Evolutionary conservation across 2,329 filamentous ascomycete genomes (phyloP).

Genomic region (Phialophora verrucosa): DNA sequence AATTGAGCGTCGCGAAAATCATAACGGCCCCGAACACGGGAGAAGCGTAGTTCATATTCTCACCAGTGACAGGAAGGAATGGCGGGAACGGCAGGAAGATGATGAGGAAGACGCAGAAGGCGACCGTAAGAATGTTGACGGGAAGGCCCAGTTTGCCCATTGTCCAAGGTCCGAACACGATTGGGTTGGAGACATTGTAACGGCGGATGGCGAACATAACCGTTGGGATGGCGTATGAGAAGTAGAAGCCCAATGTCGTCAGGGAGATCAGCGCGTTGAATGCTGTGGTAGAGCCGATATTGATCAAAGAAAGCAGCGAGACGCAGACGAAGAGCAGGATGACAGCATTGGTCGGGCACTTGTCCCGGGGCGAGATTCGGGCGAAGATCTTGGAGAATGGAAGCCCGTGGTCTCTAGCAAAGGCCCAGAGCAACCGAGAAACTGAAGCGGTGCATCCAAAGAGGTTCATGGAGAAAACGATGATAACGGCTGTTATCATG

Average conservation of each 20-base stretch:
- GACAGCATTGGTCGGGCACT: conserved; percentile 38
- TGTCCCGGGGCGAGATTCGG: conserved; percentile 25
- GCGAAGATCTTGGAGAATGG: conserved; percentile 42
- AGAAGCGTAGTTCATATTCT: conserved; percentile 45
- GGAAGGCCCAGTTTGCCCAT: conserved; percentile 43
- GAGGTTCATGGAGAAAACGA: conserved; percentile 39
- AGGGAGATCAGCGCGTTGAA: conserved; percentile 39
- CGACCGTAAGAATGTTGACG: conserved; percentile 43
- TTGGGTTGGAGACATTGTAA: conserved; percentile 23
- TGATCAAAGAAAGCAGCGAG: conserved; percentile 38
- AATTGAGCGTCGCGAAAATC: conserved; percentile 29
- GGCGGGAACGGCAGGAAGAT: conserved; percentile 46
- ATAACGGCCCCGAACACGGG: conserved; percentile 33
- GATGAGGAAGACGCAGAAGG: conserved; percentile 43
- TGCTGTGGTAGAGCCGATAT: conserved; percentile 40
- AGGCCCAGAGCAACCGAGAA: conserved; percentile 50
- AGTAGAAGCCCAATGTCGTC: conserved; percentile 35
- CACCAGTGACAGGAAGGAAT: conserved; percentile 43
- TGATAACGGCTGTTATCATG: conserved; percentile 48
- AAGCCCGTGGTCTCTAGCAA: conserved; percentile 51
- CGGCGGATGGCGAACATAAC: conserved; percentile 27
- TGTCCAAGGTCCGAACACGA: conserved; percentile 41
- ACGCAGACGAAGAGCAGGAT: conserved; percentile 29
- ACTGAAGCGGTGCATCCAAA: conserved; percentile 43
- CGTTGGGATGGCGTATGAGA: conserved; percentile 36